Conservation (phyloP, 305 asterid genomes). For the Solanum hybrid region DNA sequence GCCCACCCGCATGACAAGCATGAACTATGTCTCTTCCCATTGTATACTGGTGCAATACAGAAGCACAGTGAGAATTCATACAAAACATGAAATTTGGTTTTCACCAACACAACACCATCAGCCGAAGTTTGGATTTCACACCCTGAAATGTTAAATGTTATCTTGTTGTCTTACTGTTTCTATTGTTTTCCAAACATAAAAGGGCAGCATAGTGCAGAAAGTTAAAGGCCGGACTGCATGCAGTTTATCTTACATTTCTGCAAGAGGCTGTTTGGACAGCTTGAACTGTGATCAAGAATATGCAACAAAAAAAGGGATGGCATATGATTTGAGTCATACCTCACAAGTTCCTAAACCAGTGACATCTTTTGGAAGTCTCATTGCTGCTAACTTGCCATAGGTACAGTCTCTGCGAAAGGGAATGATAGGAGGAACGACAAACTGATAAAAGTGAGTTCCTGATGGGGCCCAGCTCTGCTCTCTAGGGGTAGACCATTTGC, state of each 20-base stretch:
- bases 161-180: no score
- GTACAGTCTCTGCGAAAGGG: slow-evolving; percentile 77
- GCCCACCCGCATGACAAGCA: slow-evolving; percentile 96
- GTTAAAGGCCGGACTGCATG: not conserved
- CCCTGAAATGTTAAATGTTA: no score
- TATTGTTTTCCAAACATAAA: no score
- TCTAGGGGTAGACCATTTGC: slow-evolving; percentile 75
- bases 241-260: not conserved
- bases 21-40: slow-evolving; percentile 81
- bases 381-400: slow-evolving; percentile 69
- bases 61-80: not conserved
- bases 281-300: not conserved
- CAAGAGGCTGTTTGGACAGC: not conserved
- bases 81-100: not conserved
- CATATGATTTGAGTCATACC: slow-evolving; percentile 23
- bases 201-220: not conserved
- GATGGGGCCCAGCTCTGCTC: slow-evolving; percentile 77
- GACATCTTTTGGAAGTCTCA: slow-evolving; percentile 69
- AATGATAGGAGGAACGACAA: slow-evolving; percentile 77
- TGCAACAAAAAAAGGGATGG: not conserved
- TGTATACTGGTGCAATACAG: slow-evolving; percentile 42
- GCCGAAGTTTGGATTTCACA: not conserved
- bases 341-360: slow-evolving; percentile 77
- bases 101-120: not conserved
- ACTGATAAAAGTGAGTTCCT: slow-evolving; percentile 79